Evolutionary conservation across 2,329 filamentous ascomycete genomes (phyloP).

Genomic region (Fusarium udum): DNA sequence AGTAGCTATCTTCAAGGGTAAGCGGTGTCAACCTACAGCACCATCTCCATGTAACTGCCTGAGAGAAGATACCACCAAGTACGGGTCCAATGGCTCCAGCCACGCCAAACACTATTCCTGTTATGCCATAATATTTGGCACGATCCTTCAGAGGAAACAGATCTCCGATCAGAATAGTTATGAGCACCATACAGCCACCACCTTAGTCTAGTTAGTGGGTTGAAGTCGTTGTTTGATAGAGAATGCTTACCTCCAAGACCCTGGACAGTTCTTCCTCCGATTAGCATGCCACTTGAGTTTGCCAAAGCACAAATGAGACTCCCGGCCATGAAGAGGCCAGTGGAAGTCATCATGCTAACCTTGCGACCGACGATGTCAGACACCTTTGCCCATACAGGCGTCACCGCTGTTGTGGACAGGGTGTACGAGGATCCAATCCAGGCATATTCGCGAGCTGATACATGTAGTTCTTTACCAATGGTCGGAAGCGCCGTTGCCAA

Average conservation of each 20-base stretch:
- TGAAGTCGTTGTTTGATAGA: not conserved
- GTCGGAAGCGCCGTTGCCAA: conserved; percentile 44
- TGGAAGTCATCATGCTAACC: conserved; percentile 50
- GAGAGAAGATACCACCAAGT: conserved; percentile 72
- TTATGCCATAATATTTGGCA: conserved; percentile 60
- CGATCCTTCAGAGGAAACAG: conserved; percentile 60
- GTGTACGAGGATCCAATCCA: conserved; percentile 44
- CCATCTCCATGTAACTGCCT: conserved; percentile 71
- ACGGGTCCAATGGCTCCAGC: conserved; percentile 72
- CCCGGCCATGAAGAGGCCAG: conserved; percentile 60
- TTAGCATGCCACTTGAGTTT: conserved; percentile 55
- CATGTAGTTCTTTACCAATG: conserved; percentile 34
- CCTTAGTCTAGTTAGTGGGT: not conserved
- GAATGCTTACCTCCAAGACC: conserved; percentile 23
- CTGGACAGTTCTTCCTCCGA: conserved; percentile 52
- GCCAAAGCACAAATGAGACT: conserved; percentile 63
- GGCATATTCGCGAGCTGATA: conserved; percentile 39
- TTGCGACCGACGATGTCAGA: conserved; percentile 63
- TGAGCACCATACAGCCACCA: conserved; percentile 33
- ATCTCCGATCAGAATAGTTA: conserved; percentile 57
- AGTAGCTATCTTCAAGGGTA: not conserved
- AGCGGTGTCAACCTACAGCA: conserved; percentile 52
- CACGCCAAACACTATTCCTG: conserved; percentile 68
- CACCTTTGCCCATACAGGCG: conserved; percentile 54
- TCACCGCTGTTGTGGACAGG: conserved; percentile 36